Evolutionary conservation across 352 stramenopile genomes (phyloP), one percentile per base, ranked within the genome.

Genomic region (Thraustotheca clavata): DNA sequence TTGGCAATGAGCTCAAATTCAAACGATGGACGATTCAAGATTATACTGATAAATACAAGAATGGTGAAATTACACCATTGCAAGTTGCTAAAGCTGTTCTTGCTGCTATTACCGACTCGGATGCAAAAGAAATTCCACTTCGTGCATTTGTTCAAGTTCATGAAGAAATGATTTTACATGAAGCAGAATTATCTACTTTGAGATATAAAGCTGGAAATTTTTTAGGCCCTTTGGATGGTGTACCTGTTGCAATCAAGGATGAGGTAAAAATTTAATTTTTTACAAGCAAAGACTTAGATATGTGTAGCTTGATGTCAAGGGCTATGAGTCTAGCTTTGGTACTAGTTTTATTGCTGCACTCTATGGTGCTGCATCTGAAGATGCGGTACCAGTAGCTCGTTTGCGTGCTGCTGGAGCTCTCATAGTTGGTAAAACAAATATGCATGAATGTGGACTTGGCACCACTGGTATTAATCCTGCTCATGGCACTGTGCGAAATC

Each of bases 171-270:
- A 85, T 96, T 40, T 38, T 93, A 57, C 70, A 63, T n/a, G 71
- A 89, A 65, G 89, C 89, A 2, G 67, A 69, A 26, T 79, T 72
- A 0, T 93, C 86, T 6, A 71, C 81, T 6, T 68, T 79, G 41
- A 77, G 87, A n/a, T 96, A 93, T 62, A 71, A 75, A 22, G 67
- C 70, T 33, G 77, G 80, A 24, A 71, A 78, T 22, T 73, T 75
- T 0, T 66, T 94, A 8, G 82, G 86, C 20, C 73, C 94, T 29
- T 67, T 96, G 16, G 89, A 97, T 72, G 89, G 89, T 18, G 86
- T 97, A 12, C 87, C 86, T 1, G 74, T 97, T 8, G 77, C 74
- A 2, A 75, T 96, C 55, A 97, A 97, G 72, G 89, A 97, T 48
- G 81, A 90, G 60, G 72, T 95, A 49, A 3, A 14, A 46, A 2